phyloP scores from a whole-genome alignment of 768 basidiomycete genomes.

The Astraeus odoratus region DNA sequence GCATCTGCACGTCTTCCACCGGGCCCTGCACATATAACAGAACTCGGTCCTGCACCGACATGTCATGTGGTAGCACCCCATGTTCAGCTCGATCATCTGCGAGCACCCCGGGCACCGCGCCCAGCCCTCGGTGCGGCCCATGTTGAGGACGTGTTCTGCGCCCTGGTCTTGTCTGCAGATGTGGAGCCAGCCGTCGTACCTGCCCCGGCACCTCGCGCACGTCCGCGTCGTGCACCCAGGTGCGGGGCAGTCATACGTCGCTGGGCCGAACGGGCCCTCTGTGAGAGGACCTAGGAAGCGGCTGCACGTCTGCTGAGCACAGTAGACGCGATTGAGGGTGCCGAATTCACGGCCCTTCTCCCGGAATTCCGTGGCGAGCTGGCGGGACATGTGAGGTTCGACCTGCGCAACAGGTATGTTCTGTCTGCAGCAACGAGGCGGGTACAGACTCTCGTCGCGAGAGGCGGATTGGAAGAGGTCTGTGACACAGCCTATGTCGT shows the following conservation, averaged over 20 bases:
- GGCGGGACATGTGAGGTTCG: conserved; percentile 16
- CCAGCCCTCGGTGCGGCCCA: conserved; percentile 26
- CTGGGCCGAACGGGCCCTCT: conserved; percentile 17
- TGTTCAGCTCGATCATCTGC: conserved; percentile 31
- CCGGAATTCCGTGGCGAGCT: conserved; percentile 14
- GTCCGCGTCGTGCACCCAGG: conserved; percentile 15
- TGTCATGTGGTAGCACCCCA: conserved; percentile 36
- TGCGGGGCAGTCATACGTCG: conserved; percentile 16
- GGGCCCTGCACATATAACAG: conserved; percentile 42
- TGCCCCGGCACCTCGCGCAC: conserved; percentile 21
- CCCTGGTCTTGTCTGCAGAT: conserved; percentile 19
- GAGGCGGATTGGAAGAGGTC: conserved; percentile 30
- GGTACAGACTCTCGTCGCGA: conserved; percentile 34
- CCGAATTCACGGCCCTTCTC: conserved; percentile 25
- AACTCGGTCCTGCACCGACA: conserved; percentile 34
- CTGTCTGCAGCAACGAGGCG: conserved; percentile 33
- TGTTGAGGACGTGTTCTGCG: conserved; percentile 20
- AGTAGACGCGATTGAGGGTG: conserved; percentile 33
- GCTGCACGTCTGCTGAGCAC: conserved; percentile 29
- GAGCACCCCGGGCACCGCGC: conserved; percentile 34
- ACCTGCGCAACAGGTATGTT: conserved; percentile 23
- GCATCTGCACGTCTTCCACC: conserved; percentile 62
- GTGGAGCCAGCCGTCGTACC: conserved; percentile 19
- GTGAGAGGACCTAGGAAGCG: conserved; percentile 29
- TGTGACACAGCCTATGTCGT: conserved; percentile 28